Conservation (phyloP, 805 yeast genomes). For the Candida khao-thaluensis region DNA sequence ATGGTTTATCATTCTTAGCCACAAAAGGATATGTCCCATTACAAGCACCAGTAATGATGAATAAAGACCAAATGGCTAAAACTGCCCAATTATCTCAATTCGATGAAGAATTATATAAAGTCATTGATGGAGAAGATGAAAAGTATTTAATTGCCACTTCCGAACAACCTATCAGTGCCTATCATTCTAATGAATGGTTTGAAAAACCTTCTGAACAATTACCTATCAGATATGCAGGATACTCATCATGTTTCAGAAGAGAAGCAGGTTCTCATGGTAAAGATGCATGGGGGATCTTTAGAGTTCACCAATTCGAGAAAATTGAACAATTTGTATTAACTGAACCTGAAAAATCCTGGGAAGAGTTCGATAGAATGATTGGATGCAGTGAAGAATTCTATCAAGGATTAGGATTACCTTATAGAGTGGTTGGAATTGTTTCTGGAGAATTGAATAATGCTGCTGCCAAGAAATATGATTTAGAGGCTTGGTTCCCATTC, state of each 20-base stretch:
- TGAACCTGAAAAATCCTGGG: constrained; percentile 98
- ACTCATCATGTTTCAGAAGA: constrained; percentile 97
- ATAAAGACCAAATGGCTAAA: constrained; percentile 98
- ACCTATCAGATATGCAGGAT: constrained; percentile 96
- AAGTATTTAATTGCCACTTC: constrained; percentile 97
- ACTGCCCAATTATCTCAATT: constrained; percentile 98
- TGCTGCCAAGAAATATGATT: constrained; percentile 97
- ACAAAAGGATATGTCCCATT: constrained; percentile 79
- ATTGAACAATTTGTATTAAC: constrained; percentile 94
- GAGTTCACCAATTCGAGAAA: constrained; percentile 98
- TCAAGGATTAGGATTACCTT: constrained; percentile 87
- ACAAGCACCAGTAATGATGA: constrained; percentile 99
- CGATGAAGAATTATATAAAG: constrained; percentile 97
- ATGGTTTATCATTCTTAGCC: constrained; percentile 83
- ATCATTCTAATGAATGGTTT: constrained; percentile 97
- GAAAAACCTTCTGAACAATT: constrained; percentile 96
- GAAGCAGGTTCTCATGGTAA: constrained; percentile 99
- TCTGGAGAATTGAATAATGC: constrained; percentile 98
- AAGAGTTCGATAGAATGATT: constrained; percentile 95
- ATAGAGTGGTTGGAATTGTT: constrained; percentile 96
- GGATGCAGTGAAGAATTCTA: constrained; percentile 88
- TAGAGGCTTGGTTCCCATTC: constrained; percentile 99
- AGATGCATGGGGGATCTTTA: constrained; percentile 99
- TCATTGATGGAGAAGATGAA: constrained; percentile 95
- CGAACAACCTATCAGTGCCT: constrained; percentile 98